These are phyloP conservation scores for Hymenoscyphus fraxineus DNA, from an alignment of 2,329 filamentous ascomycete genomes.

Conservation along the genomic window DNA sequence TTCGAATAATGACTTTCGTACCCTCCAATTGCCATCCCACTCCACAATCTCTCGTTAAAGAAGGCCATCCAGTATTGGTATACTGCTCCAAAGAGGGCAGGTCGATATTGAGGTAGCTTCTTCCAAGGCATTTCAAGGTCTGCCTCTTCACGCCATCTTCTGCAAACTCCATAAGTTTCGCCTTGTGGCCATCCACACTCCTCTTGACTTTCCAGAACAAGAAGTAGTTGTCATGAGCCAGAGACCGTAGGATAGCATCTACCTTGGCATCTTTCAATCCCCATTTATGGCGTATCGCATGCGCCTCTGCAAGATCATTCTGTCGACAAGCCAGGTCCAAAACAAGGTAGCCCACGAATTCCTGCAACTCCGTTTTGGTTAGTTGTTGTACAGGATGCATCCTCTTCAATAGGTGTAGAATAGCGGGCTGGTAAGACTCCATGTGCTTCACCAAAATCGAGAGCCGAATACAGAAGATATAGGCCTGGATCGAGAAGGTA, in stretches of 20 bases:
- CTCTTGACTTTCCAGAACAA: conserved; percentile 68
- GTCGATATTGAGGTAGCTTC: conserved; percentile 74
- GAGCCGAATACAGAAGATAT: conserved; percentile 85
- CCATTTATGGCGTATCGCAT: conserved; percentile 59
- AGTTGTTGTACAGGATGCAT: conserved; percentile 69
- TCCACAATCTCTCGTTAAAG: conserved; percentile 61
- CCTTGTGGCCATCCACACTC: conserved; percentile 75
- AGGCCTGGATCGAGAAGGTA: conserved; percentile 80
- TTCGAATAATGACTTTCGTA: conserved; percentile 71
- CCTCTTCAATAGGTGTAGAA: conserved; percentile 70
- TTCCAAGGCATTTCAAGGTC: conserved; percentile 81
- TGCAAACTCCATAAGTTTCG: conserved; percentile 76
- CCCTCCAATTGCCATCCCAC: conserved; percentile 83
- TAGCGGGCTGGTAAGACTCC: conserved; percentile 85
- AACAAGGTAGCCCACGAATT: conserved; percentile 76
- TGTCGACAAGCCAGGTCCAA: conserved; percentile 87
- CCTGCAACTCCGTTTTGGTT: conserved; percentile 67
- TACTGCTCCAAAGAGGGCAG: conserved; percentile 64
- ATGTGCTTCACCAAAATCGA: conserved; percentile 77
- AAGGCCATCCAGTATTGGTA: conserved; percentile 67
- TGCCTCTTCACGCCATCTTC: conserved; percentile 70
- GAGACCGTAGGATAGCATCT: conserved; percentile 61
- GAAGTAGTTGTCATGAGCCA: conserved; percentile 81
- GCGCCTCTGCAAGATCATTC: conserved; percentile 69
- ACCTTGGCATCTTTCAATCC: conserved; percentile 64